Evolutionary conservation across 1,284 basidiomycete species (phyloP).

Genomic region (Ceratobasidium theobromae): DNA sequence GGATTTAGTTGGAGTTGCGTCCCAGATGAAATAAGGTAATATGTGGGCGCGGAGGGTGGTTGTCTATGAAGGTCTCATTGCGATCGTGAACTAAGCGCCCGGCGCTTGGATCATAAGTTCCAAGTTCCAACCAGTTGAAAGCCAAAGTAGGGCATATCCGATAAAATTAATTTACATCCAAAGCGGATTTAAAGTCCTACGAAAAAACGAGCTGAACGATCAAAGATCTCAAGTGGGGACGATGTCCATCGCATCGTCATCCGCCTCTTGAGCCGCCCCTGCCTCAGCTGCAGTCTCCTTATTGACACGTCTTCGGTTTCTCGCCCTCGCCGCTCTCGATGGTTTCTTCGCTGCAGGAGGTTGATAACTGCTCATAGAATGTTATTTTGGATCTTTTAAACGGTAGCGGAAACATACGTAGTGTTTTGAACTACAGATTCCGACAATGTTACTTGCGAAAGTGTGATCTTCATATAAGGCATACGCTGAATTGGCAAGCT

Average conservation of each 20-base stretch:
- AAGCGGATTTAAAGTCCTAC: too few species aligned
- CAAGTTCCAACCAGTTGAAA: background rate
- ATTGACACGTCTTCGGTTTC: slow-evolving; percentile 53
- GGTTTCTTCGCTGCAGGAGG: slow-evolving; percentile 53
- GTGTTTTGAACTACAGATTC: slow-evolving; percentile 46
- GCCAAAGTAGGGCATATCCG: background rate
- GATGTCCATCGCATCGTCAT: slow-evolving; percentile 24
- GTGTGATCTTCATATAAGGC: slow-evolving; percentile 74
- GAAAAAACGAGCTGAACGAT: too few species aligned
- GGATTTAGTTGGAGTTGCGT: background rate
- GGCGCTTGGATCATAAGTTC: background rate
- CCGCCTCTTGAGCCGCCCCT: background rate
- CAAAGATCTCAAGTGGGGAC: background rate
- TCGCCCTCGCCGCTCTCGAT: slow-evolving; percentile 59
- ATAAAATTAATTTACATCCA: background rate
- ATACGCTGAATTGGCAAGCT: slow-evolving; percentile 65
- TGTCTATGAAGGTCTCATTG: slow-evolving; percentile 1
- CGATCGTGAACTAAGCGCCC: slow-evolving; percentile 5
- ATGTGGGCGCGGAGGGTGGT: slow-evolving; percentile 2
- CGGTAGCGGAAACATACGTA: slow-evolving; percentile 51
- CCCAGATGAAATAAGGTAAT: slow-evolving; percentile 5
- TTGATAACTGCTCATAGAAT: slow-evolving; percentile 53
- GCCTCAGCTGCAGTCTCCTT: slow-evolving; percentile 37
- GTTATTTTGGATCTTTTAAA: background rate
- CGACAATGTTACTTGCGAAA: slow-evolving; percentile 56